phyloP scores from a whole-genome alignment of 2,329 filamentous ascomycete genomes.

The Verticillium dahliae region DNA sequence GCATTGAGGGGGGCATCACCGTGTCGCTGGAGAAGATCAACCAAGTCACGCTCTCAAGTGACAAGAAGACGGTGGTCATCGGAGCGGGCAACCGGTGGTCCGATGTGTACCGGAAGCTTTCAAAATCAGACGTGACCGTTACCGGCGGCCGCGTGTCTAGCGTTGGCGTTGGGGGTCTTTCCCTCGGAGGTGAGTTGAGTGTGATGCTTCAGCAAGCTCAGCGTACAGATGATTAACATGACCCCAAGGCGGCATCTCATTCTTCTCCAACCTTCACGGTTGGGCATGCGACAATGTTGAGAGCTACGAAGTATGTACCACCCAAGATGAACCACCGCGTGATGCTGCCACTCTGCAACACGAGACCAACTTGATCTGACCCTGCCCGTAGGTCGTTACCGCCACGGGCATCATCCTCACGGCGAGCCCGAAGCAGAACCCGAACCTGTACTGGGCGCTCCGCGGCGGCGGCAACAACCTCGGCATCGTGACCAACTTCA shows the following conservation, averaged over 20 bases:
- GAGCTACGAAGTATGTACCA: conserved; percentile 19
- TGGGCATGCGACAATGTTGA: conserved; percentile 31
- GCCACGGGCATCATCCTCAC: conserved; percentile 41
- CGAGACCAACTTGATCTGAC: conserved; percentile 7
- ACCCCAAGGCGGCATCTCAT: conserved; percentile 31
- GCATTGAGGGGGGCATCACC: conserved; percentile 23
- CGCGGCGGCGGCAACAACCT: conserved; percentile 49
- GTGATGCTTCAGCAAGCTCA: too few species aligned
- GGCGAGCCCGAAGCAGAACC: conserved; percentile 43
- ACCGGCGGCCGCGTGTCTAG: conserved; percentile 29
- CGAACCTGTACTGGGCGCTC: conserved; percentile 52
- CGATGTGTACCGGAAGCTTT: conserved; percentile 28
- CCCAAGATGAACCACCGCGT: background rate
- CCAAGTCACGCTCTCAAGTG: conserved; percentile 18
- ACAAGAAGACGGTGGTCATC: conserved; percentile 23
- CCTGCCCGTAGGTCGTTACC: conserved; percentile 40
- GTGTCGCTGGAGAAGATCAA: conserved; percentile 30
- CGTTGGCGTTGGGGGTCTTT: conserved; percentile 33
- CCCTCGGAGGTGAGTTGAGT: conserved; percentile 21
- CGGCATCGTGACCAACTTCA: conserved; percentile 47
- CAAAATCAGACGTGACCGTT: conserved; percentile 23
- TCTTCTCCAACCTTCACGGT: conserved; percentile 30
- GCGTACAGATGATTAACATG: background rate
- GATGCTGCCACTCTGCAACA: conserved; percentile 25
- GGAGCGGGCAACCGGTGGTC: conserved; percentile 32